These are phyloP conservation scores for Colletotrichum tanaceti DNA, from an alignment of 2,329 filamentous ascomycete genomes.

Conservation along the genomic window DNA sequence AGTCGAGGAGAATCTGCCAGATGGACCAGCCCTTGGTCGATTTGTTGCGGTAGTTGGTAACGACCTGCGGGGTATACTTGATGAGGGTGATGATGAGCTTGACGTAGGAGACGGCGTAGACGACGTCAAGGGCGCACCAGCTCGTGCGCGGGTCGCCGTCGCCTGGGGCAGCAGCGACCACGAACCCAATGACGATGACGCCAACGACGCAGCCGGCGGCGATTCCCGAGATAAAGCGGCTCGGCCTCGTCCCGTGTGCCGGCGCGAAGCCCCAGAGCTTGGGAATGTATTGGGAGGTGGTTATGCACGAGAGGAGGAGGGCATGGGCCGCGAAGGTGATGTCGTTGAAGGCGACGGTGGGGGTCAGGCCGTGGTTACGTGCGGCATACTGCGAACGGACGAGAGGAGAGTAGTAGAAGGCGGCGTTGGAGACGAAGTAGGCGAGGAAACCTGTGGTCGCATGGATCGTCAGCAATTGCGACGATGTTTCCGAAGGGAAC, in stretches of 20 bases:
- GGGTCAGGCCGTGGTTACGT: constrained; percentile 78
- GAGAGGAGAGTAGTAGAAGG: constrained; percentile 82
- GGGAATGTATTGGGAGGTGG: constrained; percentile 82
- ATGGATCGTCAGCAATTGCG: constrained; percentile 26
- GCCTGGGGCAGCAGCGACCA: constrained; percentile 56
- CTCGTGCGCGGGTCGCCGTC: constrained; percentile 54
- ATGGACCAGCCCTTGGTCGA: constrained; percentile 93
- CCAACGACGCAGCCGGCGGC: constrained; percentile 74
- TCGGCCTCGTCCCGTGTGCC: constrained; percentile 65
- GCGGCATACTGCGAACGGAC: constrained; percentile 86
- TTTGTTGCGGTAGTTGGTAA: constrained; percentile 84
- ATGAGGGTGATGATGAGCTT: constrained; percentile 89
- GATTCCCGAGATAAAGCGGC: constrained; percentile 74
- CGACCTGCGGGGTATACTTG: constrained; percentile 91
- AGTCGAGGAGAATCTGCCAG: constrained; percentile 83
- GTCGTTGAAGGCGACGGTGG: constrained; percentile 91
- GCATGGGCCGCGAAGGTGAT: constrained; percentile 88
- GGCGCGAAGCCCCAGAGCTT: constrained; percentile 82
- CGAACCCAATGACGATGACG: constrained; percentile 62
- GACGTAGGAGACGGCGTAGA: constrained; percentile 82
- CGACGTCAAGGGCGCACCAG: constrained; percentile 73
- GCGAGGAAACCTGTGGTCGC: constrained; percentile 71
- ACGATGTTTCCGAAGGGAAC: not conserved
- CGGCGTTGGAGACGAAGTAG: constrained; percentile 79
- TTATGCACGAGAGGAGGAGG: constrained; percentile 75